Base-by-base conservation (phyloP, 495 filamentous ascomycete species). In the Lasiosphaeriaceae sp. region DNA sequence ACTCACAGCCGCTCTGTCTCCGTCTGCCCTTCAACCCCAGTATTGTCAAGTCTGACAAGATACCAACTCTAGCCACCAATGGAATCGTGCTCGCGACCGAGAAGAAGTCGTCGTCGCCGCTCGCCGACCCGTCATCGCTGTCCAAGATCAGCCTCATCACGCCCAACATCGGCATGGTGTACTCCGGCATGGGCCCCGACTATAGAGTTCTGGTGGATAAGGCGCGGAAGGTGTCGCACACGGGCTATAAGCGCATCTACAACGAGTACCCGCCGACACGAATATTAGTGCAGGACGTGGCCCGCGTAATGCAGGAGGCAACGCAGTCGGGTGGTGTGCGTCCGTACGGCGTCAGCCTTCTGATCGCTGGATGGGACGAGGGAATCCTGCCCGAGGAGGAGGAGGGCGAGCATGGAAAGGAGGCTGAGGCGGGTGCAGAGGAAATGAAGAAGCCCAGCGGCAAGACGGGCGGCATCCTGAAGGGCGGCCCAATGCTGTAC, bases 81-180 rank as follows among this genome's bases (percentile, higher is more conserved):
- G 94, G 94, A 68, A 95, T 99, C 75, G 95, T 99, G 60, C 90
- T 99, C 60, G 94, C 94, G 44, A 99, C 94, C 52, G 94, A 99
- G 74, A 97, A 99, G 85, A 99, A 99, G 77, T 97, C 93, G 37
- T 95, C 92, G 17, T 96, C 94, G 3, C 90, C 93, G 46, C 88
- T 97, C 68, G 93, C 92, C 76, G 93, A 96, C 70, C 87, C 92
- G 54, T 83, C 87, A 54, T 97, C 95, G 21, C 87, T 96, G 66
- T 94, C 93, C 69, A 99, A 99, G 80, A 90, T 99, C 80, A 94
- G 89, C 71, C 83, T 94, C 65, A 90, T 99, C 78, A 97, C 95
- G 43, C 94, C 94, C 59, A 91, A 99, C 82, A 97, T 97, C 77
- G 95, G 95, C 72, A 97, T 97, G 95, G 95, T 99, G 67, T 99